Evolutionary conservation across 2,329 filamentous ascomycete species (phyloP), one percentile per base, ranked within the genome.

Genomic region (Aspergillus awamori): DNA sequence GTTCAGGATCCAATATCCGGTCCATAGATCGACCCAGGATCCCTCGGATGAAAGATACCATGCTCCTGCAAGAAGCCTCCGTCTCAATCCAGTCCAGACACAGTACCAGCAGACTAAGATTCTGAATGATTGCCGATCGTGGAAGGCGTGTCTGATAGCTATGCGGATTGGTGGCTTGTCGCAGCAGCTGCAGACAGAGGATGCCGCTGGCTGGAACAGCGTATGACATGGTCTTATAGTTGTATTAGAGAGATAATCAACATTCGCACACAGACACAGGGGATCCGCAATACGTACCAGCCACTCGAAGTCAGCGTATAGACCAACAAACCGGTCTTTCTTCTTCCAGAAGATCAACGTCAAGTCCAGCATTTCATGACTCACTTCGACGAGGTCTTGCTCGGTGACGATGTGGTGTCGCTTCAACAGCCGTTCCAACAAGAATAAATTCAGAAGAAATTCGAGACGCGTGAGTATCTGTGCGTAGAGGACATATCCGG

Each of bases 341-440:
- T 53, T 48, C 22, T 30, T 58, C 56, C 56, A 58, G 48, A 53
- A 58, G 15, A 45, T 24, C 13, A 58, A 41, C 8, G 56, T 45
- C 13, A 47, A 38, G 17, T 33, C 15, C 20, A 53, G 33, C 26
- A 49, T 45, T 24, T 58, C 56, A n/a, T 52, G 56, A 30, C 56
- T 45, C 15, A 52, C 49, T 5, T 33, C 15, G n/a, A 58, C 24
- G 38, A 58, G 56, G 17, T 28, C n/a, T 48, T 45, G 45, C 33
- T 45, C 45, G n/a, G 33, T 58, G n/a, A 53, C 48, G 26, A 53
- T 30, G 7, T 33, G 28, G 17, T 45, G 48, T 4, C 47, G 56
- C 8, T 48, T 58, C 20, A 58, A 17, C 10, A 58, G 48, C 33
- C 56, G 33, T 22, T 58, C 56, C n/a, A 58, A 17, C 1, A 58